Base-by-base conservation (phyloP, 805 yeast genomes). In the Candida tammaniensis region DNA sequence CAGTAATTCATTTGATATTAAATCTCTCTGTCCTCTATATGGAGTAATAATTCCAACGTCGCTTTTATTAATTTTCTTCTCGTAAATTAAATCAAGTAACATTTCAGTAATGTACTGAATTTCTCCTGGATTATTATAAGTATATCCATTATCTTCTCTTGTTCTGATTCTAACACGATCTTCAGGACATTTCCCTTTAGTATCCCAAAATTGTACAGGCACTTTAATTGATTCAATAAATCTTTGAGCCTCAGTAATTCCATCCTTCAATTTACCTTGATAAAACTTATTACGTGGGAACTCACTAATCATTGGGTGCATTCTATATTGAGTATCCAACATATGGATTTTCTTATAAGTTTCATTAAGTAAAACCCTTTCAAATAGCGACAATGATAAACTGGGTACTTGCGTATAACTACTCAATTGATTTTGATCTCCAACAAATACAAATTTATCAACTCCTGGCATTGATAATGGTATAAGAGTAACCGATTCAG, bases 401-500 rank as follows among this genome's bases (percentile, higher is more conserved):
- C 76, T 72, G 31, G 85, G 84, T 15, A 81, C 76, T 45, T 79
- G 78, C 4, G 86, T 76, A 52, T 81, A 82, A 43, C 84, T 76
- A 52, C 84, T 76, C 61, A 82, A 65, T 54, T 82, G 91, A 40
- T 76, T 80, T 46, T 82, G 85, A 56, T 82, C 91, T 42, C 88
- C 89, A 24, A 78, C 88, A 50, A 82, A 76, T 2, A 81, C 76
- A 53, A 82, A 77, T 47, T 75, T 79, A 34, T 74, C 74, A 32
- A 81, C 78, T 11, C 83, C 84, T 3, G 78, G 73, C 67, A 81
- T 72, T 5, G 85, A 78, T 40, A 82, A 59, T 8, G 89, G 88
- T 36, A 82, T 82, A 43, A 82, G 62, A 0, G 86, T 77, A 1
- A 78, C 66, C 5, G 87, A 83, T 44, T 82, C 91, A 0, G 86